phyloP scores from a whole-genome alignment of 371 early-diverging fungal genomes.

The Mucor racemosus region DNA sequence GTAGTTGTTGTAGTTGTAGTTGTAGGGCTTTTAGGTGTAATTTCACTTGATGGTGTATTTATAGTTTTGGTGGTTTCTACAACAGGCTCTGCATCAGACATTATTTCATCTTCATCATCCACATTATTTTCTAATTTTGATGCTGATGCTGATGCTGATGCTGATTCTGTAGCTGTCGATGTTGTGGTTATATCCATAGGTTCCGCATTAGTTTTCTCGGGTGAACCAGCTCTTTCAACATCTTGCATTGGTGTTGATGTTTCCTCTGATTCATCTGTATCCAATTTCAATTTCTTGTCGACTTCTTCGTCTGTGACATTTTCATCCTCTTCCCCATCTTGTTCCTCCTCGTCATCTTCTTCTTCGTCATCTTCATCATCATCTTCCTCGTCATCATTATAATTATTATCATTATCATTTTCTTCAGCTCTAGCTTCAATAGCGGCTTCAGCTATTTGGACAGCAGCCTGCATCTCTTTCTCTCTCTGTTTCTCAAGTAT shows the following conservation, averaged over 20 bases:
- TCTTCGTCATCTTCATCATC: neutral
- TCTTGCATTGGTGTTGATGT: constrained; percentile 6
- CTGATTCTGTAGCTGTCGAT: neutral
- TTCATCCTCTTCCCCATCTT: neutral
- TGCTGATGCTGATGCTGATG: neutral
- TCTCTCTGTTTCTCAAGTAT: constrained; percentile 29
- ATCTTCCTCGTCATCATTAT: constrained; percentile 8
- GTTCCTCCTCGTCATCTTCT: neutral
- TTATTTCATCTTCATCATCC: constrained; percentile 20
- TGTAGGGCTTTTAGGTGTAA: neutral
- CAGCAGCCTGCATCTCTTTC: constrained; percentile 17
- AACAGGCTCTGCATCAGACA: constrained; percentile 19
- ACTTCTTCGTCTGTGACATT: neutral
- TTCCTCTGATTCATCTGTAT: constrained; percentile 1
- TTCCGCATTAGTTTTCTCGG: constrained; percentile 4
- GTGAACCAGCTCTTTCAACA: neutral
- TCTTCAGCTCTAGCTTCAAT: constrained; percentile 8
- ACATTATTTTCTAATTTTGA: neutral
- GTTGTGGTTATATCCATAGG: constrained; percentile 14
- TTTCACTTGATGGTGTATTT: neutral
- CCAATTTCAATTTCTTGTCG: neutral
- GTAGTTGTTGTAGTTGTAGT: neutral
- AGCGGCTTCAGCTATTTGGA: constrained; percentile 12
- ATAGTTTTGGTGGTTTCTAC: neutral
- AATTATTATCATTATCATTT: constrained; percentile 1